Conservation (phyloP, 2,329 filamentous ascomycete species). For the Exophiala xenobiotica region DNA sequence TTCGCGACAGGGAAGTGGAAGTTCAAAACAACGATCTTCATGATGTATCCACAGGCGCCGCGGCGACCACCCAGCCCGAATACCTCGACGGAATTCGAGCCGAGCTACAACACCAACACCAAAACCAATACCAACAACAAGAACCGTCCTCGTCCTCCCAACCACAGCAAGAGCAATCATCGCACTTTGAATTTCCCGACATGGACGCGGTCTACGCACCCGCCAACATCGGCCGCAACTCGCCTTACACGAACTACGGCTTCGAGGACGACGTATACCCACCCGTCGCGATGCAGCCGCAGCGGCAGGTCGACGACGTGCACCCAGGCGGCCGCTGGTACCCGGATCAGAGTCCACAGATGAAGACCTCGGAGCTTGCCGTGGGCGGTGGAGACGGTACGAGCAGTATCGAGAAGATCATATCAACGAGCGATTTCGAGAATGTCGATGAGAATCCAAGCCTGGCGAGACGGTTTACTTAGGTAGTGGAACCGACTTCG, state of each 20-base stretch:
- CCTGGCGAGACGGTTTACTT: constrained; percentile 15
- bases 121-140: neutral
- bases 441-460: constrained; percentile 12
- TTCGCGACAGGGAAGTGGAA: constrained; percentile 69
- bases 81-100: neutral
- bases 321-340: constrained; percentile 50
- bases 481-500: too few species aligned
- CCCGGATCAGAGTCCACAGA: constrained; percentile 34
- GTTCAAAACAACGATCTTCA: constrained; percentile 71
- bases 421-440: constrained; percentile 9
- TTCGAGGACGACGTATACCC: constrained; percentile 21
- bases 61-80: neutral
- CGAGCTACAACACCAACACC: neutral
- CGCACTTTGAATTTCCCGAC: constrained; percentile 29
- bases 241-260: constrained; percentile 22
- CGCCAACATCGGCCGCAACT: constrained; percentile 1
- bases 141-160: too few species aligned
- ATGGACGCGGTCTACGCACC: constrained; percentile 29
- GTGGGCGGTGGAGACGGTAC: constrained; percentile 3
- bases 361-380: neutral
- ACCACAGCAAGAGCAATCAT: constrained; percentile 4
- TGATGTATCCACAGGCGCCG: constrained; percentile 24
- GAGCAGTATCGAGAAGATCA: constrained; percentile 5
- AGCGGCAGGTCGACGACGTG: constrained; percentile 38
- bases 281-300: constrained; percentile 9